A percentile compares a stretch with the other conserved stretches of the same genome.
These are phyloP conservation scores for Chaetomium globosum DNA, from an alignment of 2,329 filamentous ascomycete species.

Conservation along the genomic window DNA sequence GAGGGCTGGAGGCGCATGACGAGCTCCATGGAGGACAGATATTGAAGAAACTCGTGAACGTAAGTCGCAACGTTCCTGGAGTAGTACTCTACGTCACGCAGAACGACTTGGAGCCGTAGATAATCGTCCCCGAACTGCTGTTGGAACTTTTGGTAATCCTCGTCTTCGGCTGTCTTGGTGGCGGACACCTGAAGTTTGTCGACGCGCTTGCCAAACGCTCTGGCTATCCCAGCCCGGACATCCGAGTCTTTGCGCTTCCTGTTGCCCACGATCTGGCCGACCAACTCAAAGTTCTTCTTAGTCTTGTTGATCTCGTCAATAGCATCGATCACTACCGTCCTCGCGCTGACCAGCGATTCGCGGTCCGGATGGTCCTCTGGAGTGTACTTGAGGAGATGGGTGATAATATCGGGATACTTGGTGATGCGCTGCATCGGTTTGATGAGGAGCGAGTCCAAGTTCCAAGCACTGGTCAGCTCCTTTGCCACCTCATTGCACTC, in stretches of 20 bases:
- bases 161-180: constrained; percentile 70
- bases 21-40: constrained; percentile 79
- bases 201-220: constrained; percentile 85
- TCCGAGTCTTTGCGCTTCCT: constrained; percentile 88
- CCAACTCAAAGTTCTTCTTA: constrained; percentile 91
- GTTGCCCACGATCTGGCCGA: constrained; percentile 78
- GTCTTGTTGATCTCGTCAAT: constrained; percentile 89
- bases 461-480: constrained; percentile 92
- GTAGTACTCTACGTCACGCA: constrained; percentile 92
- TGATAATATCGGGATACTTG: constrained; percentile 87
- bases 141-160: constrained; percentile 75
- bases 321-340: constrained; percentile 62
- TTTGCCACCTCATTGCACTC: constrained; percentile 92
- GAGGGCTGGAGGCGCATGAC: constrained; percentile 74
- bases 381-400: constrained; percentile 77
- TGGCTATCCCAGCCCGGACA: constrained; percentile 78
- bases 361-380: constrained; percentile 82
- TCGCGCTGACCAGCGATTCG: constrained; percentile 59
- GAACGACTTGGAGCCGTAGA: constrained; percentile 86
- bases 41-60: constrained; percentile 77
- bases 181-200: constrained; percentile 75
- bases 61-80: constrained; percentile 78
- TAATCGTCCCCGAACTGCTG: constrained; percentile 92
- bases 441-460: constrained; percentile 91
- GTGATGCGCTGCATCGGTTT: constrained; percentile 94